phyloP scores from a whole-genome alignment of 179 eudicot genomes.

The Silene coronaria region DNA sequence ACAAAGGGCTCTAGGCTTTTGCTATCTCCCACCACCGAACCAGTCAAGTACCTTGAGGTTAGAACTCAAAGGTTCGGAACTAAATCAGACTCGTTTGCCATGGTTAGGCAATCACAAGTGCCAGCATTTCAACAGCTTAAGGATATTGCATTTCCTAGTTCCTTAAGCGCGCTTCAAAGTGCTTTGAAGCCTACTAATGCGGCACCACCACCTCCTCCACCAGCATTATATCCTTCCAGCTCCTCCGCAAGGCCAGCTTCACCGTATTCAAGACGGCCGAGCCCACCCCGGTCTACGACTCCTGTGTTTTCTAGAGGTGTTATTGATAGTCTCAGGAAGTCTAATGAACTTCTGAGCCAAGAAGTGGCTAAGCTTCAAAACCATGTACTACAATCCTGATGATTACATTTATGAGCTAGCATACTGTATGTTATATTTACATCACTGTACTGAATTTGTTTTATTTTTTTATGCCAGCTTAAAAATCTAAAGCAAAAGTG shows the following conservation, averaged over 20 bases:
- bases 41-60: slow-evolving; percentile 67
- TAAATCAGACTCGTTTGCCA: slow-evolving; percentile 39
- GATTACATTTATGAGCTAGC: no score
- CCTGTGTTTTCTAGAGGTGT: slow-evolving; percentile 63
- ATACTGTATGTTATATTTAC: background rate
- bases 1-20: slow-evolving; percentile 30
- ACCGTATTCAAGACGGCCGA: slow-evolving; percentile 60
- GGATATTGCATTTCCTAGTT: slow-evolving; percentile 65
- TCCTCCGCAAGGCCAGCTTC: slow-evolving; percentile 49
- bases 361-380: slow-evolving; percentile 68
- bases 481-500: slow-evolving; percentile 59
- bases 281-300: slow-evolving; percentile 63
- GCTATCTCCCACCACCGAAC: slow-evolving; percentile 46
- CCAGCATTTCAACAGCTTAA: slow-evolving; percentile 53
- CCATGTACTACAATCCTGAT: slow-evolving; percentile 36
- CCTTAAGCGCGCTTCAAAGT: slow-evolving; percentile 48
- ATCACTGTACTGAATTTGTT: background rate
- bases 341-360: slow-evolving; percentile 67
- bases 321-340: slow-evolving; percentile 65
- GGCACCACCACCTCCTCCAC: slow-evolving; percentile 33
- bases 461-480: slow-evolving; percentile 34
- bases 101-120: slow-evolving; percentile 65
- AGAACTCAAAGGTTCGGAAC: slow-evolving; percentile 37
- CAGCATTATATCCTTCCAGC: slow-evolving; percentile 24
- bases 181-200: slow-evolving; percentile 37